Evolutionary conservation across 805 yeast genomes (phyloP), one percentile per base, ranked within the genome.

Genomic region (Zygotorulaspora florentina): DNA sequence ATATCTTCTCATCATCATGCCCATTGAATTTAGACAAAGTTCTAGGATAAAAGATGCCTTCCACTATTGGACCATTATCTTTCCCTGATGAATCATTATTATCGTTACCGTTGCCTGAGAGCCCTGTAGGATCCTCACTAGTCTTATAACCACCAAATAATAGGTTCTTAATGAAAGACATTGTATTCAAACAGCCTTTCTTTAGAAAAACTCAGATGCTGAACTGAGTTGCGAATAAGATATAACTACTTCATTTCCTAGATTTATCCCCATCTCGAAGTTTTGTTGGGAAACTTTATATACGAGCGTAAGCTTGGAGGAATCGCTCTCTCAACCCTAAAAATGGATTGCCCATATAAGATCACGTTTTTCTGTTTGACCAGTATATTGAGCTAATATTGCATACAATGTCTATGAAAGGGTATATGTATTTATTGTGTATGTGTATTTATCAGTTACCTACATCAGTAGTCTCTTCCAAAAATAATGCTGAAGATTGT

Each of bases 21-120:
- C 98, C 98, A 64, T 91, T 88, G 71, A 69, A 89, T 55, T 81
- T 82, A 46, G 78, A 77, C 20, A 91, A 70, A 1, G 87, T 77
- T 45, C 70, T 64, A 23, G 97, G 97, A 8, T 90, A 87, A 69
- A 84, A 91, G 38, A 53, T 52, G 15, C 74, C 75, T 42, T 66
- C 71, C 0, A 73, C 71, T 2, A 72, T 55, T 13, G 77, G 75
- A 30, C 68, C 68, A 26, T 51, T 50, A 8, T 49, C 30, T 7
- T 46, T 34, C 2, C 48, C 50, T 1, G 59, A 39, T 1, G 39
- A 38, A 7, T 45, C 45, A 6, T 38, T 15, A 42, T 39, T 34
- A 3, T 36, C 9, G 35, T 29, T 38, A 25, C 33, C 35, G 9
- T 23, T 41, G 3, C 47, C 55, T 1, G 55, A 41, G 20, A 63